Evolutionary conservation across 179 eudicot genomes (phyloP).

Genomic region (Amaranthus tricolor): DNA sequence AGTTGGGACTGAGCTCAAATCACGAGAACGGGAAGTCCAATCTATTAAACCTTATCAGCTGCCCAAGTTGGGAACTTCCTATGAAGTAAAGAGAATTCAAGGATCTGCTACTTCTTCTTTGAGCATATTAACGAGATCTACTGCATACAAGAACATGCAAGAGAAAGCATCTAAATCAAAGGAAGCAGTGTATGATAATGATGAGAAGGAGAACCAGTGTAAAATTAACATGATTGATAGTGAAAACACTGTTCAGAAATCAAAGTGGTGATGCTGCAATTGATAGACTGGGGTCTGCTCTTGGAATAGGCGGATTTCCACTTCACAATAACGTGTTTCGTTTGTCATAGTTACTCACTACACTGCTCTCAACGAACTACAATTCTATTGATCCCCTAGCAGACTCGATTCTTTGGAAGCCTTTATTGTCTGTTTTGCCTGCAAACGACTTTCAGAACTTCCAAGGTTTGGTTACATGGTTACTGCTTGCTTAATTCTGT

Average conservation of each 20-base stretch:
- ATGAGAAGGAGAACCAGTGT: conserved; percentile 81
- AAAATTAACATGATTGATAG: conserved; percentile 50
- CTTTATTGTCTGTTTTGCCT: conserved; percentile 72
- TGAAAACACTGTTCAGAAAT: conserved; percentile 65
- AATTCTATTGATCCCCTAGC: conserved; percentile 65
- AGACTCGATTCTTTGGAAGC: conserved; percentile 78
- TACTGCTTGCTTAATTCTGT: background rate
- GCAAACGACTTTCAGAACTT: conserved; percentile 49
- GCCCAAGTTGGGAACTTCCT: conserved; percentile 78
- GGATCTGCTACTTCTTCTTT: conserved; percentile 62
- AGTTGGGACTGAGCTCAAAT: conserved; percentile 67
- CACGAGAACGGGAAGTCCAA: conserved; percentile 53
- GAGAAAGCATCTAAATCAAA: conserved; percentile 67
- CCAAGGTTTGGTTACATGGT: conserved; percentile 54
- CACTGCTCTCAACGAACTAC: conserved; percentile 78
- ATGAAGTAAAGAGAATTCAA: conserved; percentile 53
- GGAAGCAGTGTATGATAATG: conserved; percentile 50
- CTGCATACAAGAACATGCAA: conserved; percentile 81
- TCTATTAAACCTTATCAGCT: conserved; percentile 85
- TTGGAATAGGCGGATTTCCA: conserved; percentile 43
- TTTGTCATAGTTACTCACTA: conserved; percentile 63
- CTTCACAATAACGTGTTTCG: conserved; percentile 66
- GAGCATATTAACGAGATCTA: conserved; percentile 77
- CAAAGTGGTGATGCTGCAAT: conserved; percentile 46
- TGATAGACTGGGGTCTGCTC: conserved; percentile 50